phyloP scores from a whole-genome alignment of 768 basidiomycete genomes.

The Tylopilus sp. region DNA sequence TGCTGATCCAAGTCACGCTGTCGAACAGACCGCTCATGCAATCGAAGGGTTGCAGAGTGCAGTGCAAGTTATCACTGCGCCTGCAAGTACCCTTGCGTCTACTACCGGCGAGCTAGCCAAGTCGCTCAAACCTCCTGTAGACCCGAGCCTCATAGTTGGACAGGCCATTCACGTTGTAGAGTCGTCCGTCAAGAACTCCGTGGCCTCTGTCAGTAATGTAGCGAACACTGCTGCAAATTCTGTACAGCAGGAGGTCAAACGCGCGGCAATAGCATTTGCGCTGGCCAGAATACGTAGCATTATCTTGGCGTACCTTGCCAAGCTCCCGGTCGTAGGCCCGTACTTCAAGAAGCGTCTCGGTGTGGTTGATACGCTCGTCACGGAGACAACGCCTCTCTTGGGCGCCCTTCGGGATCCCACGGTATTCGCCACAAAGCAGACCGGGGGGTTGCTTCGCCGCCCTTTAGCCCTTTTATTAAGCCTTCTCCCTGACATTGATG shows the following conservation, averaged over 20 bases:
- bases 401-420: constrained; percentile 21
- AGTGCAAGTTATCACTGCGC: not conserved
- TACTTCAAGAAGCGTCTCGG: constrained; percentile 14
- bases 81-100: not conserved
- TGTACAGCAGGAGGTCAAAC: constrained; percentile 3
- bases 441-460: constrained; percentile 16
- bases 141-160: not conserved
- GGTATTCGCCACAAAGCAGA: constrained; percentile 18
- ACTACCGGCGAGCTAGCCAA: not conserved
- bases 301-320: constrained; percentile 13
- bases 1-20: not conserved
- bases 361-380: constrained; percentile 1
- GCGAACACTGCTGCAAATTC: not conserved
- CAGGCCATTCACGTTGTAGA: not conserved
- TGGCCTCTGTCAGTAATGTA: not conserved
- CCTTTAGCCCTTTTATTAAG: constrained; percentile 12
- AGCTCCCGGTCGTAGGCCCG: constrained; percentile 22
- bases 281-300: constrained; percentile 10
- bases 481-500: constrained; percentile 18
- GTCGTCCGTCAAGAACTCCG: not conserved
- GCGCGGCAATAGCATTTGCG: constrained; percentile 1
- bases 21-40: not conserved
- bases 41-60: not conserved
- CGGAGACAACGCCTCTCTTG: constrained; percentile 25
- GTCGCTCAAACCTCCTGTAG: not conserved